These are phyloP conservation scores for Boletus semigastroideus DNA, from an alignment of 1,284 basidiomycete species.

Conservation along the genomic window DNA sequence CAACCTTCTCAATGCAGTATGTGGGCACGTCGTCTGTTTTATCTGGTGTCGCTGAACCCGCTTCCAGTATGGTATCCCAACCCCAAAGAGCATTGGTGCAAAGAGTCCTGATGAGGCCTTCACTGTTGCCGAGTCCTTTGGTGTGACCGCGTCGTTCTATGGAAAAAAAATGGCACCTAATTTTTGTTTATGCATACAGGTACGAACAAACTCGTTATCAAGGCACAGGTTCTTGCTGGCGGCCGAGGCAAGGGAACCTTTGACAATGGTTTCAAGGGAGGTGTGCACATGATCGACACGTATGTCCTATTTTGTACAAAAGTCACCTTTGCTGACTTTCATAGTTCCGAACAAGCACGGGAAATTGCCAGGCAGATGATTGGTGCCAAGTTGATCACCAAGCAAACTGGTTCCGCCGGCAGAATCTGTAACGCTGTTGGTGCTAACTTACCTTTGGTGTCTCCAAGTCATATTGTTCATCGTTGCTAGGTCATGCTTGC, in stretches of 20 bases:
- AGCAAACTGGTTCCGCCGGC: slow-evolving; percentile 94
- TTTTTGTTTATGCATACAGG: slow-evolving; percentile 39
- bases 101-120: slow-evolving; percentile 90
- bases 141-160: slow-evolving; percentile 39
- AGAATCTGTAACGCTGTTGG: slow-evolving; percentile 92
- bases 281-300: slow-evolving; percentile 95
- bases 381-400: slow-evolving; percentile 95
- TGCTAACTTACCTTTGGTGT: slow-evolving; percentile 14
- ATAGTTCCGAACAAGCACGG: slow-evolving; percentile 85
- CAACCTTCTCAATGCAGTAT: slow-evolving; percentile 88
- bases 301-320: slow-evolving; percentile 38
- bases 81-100: slow-evolving; percentile 90
- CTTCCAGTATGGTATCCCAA: slow-evolving; percentile 88
- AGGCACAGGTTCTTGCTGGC: slow-evolving; percentile 98
- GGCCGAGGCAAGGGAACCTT: slow-evolving; percentile 99
- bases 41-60: neutral
- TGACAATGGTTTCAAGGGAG: slow-evolving; percentile 94
- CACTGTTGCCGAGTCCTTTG: slow-evolving; percentile 86
- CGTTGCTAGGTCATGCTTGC: slow-evolving; percentile 88
- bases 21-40: slow-evolving; percentile 34
- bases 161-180: neutral
- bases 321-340: slow-evolving; percentile 4
- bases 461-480: slow-evolving; percentile 18
- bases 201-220: slow-evolving; percentile 82
- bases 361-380: slow-evolving; percentile 93